Evolutionary conservation across 108 stramenopile species (phyloP).

Genomic region (Nitzschia putrida): DNA sequence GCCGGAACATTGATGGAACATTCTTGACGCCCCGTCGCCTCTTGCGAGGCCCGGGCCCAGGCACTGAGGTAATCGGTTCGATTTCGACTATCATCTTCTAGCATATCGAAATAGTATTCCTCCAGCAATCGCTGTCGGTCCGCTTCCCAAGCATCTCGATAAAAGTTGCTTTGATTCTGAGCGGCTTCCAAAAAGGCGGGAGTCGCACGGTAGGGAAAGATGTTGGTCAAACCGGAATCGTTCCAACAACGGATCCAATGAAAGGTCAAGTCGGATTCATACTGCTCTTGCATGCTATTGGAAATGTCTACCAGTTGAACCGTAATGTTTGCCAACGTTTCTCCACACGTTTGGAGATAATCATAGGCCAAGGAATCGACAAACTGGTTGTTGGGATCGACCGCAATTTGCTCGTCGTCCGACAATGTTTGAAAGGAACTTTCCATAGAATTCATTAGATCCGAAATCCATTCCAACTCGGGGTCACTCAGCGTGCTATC

Average conservation of each 20-base stretch:
- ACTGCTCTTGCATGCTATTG: neutral
- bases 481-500: neutral
- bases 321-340: neutral
- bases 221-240: neutral
- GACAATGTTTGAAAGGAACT: neutral
- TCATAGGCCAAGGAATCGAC: neutral
- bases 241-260: constrained; percentile 55
- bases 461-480: too few species aligned
- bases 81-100: neutral
- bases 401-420: neutral
- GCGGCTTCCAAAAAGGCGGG: constrained; percentile 1
- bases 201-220: constrained; percentile 12
- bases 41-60: constrained; percentile 8
- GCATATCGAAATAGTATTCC: constrained; percentile 10
- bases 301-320: neutral
- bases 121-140: constrained; percentile 20
- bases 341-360: neutral
- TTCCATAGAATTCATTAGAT: neutral
- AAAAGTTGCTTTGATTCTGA: constrained; percentile 20
- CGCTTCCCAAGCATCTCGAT: constrained; percentile 12
- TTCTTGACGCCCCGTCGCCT: constrained; percentile 39
- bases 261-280: constrained; percentile 23
- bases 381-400: too few species aligned
- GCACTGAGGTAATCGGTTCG: constrained; percentile 2
- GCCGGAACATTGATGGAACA: constrained; percentile 33